Percentiles rank a stretch among this genome's conserved stretches.
These are phyloP conservation scores for Diaporthe destruens DNA, from an alignment of 2,329 filamentous ascomycete species.

Conservation along the genomic window DNA sequence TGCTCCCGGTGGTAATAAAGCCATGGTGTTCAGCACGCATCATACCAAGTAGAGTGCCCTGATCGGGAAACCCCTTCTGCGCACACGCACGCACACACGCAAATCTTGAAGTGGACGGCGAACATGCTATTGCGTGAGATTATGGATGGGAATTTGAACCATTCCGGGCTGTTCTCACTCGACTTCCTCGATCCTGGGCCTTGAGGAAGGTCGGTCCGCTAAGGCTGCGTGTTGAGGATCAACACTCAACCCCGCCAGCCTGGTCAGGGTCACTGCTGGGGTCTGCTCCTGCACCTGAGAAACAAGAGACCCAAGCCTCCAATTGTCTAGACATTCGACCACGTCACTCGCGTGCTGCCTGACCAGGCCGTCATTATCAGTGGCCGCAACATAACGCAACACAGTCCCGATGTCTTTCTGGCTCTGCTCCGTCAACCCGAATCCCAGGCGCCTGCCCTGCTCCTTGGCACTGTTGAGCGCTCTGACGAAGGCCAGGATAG, in stretches of 20 bases:
- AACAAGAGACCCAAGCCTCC: constrained; percentile 59
- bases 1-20: no score
- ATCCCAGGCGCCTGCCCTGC: constrained; percentile 59
- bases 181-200: constrained; percentile 70
- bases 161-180: constrained; percentile 55
- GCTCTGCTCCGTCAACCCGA: constrained; percentile 67
- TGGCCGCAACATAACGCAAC: constrained; percentile 72
- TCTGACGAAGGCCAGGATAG: constrained; percentile 71
- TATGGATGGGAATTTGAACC: background rate
- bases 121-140: no score
- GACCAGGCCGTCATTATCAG: constrained; percentile 77
- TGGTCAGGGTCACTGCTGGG: constrained; percentile 43
- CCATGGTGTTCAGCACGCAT: no score
- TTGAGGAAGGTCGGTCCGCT: constrained; percentile 37
- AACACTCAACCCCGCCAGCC: constrained; percentile 60
- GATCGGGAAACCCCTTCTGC: no score
- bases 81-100: background rate
- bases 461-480: constrained; percentile 69
- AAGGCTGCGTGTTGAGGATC: constrained; percentile 47
- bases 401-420: constrained; percentile 72
- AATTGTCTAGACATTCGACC: constrained; percentile 74
- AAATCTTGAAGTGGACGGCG: background rate
- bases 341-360: constrained; percentile 75
- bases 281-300: constrained; percentile 43
- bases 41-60: no score